Conservation (phyloP, 768 basidiomycete species). For the Tulasnella calospora region DNA sequence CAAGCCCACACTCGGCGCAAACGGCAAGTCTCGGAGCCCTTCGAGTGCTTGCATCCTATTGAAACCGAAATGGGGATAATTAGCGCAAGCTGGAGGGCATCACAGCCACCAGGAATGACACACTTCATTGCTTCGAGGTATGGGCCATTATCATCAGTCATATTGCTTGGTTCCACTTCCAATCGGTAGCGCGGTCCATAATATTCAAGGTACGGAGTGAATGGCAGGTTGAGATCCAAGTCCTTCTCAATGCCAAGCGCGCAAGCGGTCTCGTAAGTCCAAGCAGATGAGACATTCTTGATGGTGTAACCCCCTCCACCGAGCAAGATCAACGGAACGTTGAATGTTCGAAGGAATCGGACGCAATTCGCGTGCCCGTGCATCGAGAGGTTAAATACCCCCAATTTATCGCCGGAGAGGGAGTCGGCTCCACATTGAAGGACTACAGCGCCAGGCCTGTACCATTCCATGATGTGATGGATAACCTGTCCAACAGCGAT, state of each 20-base stretch:
- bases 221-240: conserved; percentile 73
- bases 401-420: conserved; percentile 88
- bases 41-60: conserved; percentile 37
- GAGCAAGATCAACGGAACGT: conserved; percentile 82
- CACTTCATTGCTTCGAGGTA: conserved; percentile 77
- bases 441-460: conserved; percentile 78
- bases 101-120: conserved; percentile 32
- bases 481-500: conserved; percentile 54
- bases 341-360: conserved; percentile 73
- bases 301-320: conserved; percentile 97
- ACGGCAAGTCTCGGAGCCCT: conserved; percentile 54
- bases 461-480: conserved; percentile 79
- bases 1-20: conserved; percentile 81
- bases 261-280: conserved; percentile 96
- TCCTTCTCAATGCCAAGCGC: conserved; percentile 80
- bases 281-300: conserved; percentile 89
- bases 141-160: conserved; percentile 85
- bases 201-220: conserved; percentile 93
- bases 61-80: conserved; percentile 35
- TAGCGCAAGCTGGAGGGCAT: conserved; percentile 38
- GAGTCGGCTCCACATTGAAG: conserved; percentile 97
- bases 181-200: conserved; percentile 92
- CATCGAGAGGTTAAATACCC: conserved; percentile 95
- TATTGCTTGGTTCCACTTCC: conserved; percentile 86
- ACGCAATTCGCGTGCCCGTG: conserved; percentile 91